Base-by-base conservation (phyloP, 306 rosid genomes). In the Prinsepia uniflora region DNA sequence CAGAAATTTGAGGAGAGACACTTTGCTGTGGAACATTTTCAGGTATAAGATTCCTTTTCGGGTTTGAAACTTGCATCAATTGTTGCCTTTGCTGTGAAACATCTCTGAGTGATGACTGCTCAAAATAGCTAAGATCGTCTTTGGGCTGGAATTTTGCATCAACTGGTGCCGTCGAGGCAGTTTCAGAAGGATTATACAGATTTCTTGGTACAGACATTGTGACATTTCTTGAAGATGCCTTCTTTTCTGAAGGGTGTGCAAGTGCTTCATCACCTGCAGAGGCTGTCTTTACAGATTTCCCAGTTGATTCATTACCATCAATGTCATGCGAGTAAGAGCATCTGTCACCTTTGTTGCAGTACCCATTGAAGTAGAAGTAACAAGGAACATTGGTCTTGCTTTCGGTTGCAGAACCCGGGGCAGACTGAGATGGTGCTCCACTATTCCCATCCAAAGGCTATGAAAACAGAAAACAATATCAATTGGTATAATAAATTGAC, bases 271-370 rank as follows among this genome's bases (percentile, higher is more conserved):
- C 75, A 71, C 78, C 73, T 60, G 79, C 81, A 65, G 70, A 63
- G 17, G 72, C 84, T 71, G 78, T 76, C 81, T 85, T 88, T 41
- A 70, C 55, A 72, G 83, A 80, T 53, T 81, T 90, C 70, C 48
- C 77, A 75, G 81, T 48, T 24, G 72, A 66, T 18, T 44, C 46
- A 50, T 80, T 76, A 47, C 72, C 77, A 48, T 82, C 88, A 63
- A 68, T 55, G 54, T 78, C 82, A 66, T 94, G 98, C 82, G 84
- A 82, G 81, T 86, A 94, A 15, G 86, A 65, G 84, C 97, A 94
- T 39, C 52, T 79, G 58, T 82, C 90, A 56, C 97, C 97, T 87
- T 87, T 94, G 52, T 76, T 89, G 86, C 98, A 94, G 84, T 59
- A 84, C 36, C 97, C 95, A 53, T 87, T 83, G 63, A 84, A 84